A percentile compares a stretch with the other conserved stretches of the same genome.
Conservation (phyloP, 2,329 filamentous ascomycete genomes). For the Pseudogymnoascus sp. region DNA sequence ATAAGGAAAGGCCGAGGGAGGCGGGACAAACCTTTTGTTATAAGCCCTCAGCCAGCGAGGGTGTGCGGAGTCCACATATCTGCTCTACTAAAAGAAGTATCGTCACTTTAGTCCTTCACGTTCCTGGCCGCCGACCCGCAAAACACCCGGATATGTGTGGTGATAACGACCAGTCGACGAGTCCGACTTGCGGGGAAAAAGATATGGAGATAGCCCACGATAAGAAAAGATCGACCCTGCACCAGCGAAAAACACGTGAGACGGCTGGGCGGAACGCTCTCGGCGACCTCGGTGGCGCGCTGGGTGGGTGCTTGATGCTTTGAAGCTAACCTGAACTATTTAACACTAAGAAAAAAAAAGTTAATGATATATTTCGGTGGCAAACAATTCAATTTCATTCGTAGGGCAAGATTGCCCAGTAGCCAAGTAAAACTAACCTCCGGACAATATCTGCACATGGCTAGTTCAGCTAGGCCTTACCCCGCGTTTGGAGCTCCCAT, state of each 20-base stretch:
- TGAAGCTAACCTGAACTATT: background rate
- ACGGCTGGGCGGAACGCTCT: background rate
- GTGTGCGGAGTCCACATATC: constrained; percentile 2
- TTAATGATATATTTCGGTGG: background rate
- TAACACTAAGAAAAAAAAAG: background rate
- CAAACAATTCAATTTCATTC: background rate
- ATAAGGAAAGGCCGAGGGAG: background rate
- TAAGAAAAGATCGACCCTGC: background rate
- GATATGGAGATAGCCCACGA: background rate
- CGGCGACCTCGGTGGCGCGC: background rate
- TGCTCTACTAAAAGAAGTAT: background rate
- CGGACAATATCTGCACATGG: background rate
- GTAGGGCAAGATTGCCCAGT: background rate
- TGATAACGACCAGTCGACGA: background rate
- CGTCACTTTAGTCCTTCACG: background rate
- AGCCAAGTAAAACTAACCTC: background rate
- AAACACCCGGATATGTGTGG: background rate
- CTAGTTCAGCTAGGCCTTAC: constrained; percentile 2
- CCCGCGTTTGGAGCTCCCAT: background rate
- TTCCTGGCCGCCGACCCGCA: background rate
- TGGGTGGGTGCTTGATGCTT: background rate
- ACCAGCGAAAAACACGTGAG: background rate
- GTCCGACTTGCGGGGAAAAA: background rate
- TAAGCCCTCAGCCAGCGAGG: background rate
- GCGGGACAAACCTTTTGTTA: background rate